A percentile compares a stretch with the other conserved stretches of the same genome.
phyloP scores from a whole-genome alignment of 2,329 filamentous ascomycete species.

The Penicillium sp. region DNA sequence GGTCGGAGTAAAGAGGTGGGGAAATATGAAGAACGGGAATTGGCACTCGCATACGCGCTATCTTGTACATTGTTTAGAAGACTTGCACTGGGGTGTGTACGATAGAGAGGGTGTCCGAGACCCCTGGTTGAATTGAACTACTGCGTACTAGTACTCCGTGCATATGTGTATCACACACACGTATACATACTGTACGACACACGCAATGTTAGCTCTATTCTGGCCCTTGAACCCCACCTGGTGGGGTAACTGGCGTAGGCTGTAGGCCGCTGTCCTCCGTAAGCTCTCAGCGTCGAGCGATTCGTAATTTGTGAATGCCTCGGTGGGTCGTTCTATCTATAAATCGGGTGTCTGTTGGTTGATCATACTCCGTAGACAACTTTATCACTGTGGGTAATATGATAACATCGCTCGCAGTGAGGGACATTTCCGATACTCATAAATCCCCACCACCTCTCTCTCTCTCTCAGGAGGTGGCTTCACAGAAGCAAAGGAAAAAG shows the following conservation, averaged over 20 bases:
- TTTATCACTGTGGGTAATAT: neutral
- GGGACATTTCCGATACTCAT: neutral
- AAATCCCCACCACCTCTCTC: neutral
- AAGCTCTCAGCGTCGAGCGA: slow-evolving; percentile 10
- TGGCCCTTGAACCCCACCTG: neutral
- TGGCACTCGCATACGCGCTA: neutral
- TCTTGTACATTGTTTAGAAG: neutral
- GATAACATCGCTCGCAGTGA: neutral
- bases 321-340: slow-evolving; percentile 18
- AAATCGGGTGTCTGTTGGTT: slow-evolving; percentile 8
- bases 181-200: too few relatives aligned
- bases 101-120: neutral
- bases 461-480: slow-evolving; percentile 2
- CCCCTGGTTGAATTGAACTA: slow-evolving; percentile 1
- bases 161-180: slow-evolving; percentile 1
- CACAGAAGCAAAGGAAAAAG: neutral
- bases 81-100: neutral
- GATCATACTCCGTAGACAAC: neutral
- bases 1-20: slow-evolving; percentile 32
- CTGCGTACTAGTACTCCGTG: too few relatives aligned
- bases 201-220: neutral
- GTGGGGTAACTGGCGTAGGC: slow-evolving; percentile 5
- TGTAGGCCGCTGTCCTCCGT: too few relatives aligned
- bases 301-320: slow-evolving; percentile 14
- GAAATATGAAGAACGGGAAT: neutral